phyloP scores from a whole-genome alignment of 2,329 filamentous ascomycete species.

The Bertia moriformis region DNA sequence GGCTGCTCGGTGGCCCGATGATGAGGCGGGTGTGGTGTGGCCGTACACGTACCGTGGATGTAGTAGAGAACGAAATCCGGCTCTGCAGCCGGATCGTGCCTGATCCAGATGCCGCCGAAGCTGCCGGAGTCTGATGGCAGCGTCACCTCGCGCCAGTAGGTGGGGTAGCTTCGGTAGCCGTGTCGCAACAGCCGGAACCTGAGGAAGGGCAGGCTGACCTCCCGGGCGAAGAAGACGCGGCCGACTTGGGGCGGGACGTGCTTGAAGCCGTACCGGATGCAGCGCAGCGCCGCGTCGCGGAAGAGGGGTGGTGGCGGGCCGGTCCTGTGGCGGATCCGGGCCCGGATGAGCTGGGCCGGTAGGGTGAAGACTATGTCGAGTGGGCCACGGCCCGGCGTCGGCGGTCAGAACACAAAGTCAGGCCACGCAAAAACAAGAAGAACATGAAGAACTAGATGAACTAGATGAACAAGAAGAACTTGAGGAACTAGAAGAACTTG shows the following conservation, averaged over 20 bases:
- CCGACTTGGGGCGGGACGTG: constrained; percentile 55
- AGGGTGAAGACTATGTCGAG: constrained; percentile 34
- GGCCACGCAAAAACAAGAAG: not conserved
- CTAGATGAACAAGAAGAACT: constrained; percentile 6
- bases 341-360: constrained; percentile 40
- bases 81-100: constrained; percentile 37
- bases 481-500: constrained; percentile 7
- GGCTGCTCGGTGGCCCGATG: no score
- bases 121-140: constrained; percentile 16
- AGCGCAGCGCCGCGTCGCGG: constrained; percentile 64
- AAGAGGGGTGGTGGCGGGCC: constrained; percentile 57
- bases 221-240: constrained; percentile 64
- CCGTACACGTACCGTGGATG: constrained; percentile 55
- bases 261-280: constrained; percentile 65
- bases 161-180: constrained; percentile 45
- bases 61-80: constrained; percentile 75
- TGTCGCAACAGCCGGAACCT: constrained; percentile 63
- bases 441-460: constrained; percentile 8
- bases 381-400: not conserved
- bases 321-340: constrained; percentile 48
- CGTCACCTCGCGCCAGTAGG: constrained; percentile 46
- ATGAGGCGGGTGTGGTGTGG: no score
- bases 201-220: constrained; percentile 60
- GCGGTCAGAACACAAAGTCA: not conserved
- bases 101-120: constrained; percentile 58